Evolutionary conservation across 768 basidiomycete genomes (phyloP), one percentile per base, ranked within the genome.

Genomic region (Cubamyces sp.): DNA sequence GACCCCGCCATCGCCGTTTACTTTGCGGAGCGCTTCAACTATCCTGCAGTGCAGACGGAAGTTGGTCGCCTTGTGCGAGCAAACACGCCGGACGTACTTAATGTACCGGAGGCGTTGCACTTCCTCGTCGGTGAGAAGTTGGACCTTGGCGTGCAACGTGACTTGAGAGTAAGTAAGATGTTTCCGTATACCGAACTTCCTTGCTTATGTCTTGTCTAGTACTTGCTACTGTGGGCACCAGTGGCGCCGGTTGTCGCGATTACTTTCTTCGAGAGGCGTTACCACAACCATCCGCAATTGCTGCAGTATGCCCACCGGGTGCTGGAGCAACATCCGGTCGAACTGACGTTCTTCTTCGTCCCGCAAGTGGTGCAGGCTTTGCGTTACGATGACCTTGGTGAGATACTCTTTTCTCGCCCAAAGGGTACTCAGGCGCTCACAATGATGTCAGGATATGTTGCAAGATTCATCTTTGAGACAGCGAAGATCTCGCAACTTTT

Each of bases 291-390:
- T 69, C 90, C 96, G 0, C 74, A 92, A 39, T 75, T 97, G 39
- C 77, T 98, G 21, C 97, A 99, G 87, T 98, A 98, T 72, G 96
- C 96, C 0, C 94, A 98, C 76, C 84, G 96, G 45, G 95, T 96
- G 1, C 77, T 99, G 45, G 94, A 94, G 71, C 92, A 96, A 72
- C 95, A 98, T 71, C 92, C 95, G 0, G 93, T 98, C 11, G 89
- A 93, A 15, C 72, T 98, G 54, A 96, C 96, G 0, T 99, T 99
- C 82, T 99, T 98, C 80, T 99, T 96, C 71, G 95, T 99, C 34
- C 97, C 97, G 0, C 97, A 99, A 81, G 88, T 98, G 19, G 97
- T 98, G 1, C 97, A 99, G 71, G 95, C 95, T 4, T 81, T 99
- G 16, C 90, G 97, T 11, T 86, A 91, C 54, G 97, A 99, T 69